Evolutionary conservation across 1,284 basidiomycete genomes (phyloP), one percentile per base, ranked within the genome.

Genomic region (Leccinum huronense): DNA sequence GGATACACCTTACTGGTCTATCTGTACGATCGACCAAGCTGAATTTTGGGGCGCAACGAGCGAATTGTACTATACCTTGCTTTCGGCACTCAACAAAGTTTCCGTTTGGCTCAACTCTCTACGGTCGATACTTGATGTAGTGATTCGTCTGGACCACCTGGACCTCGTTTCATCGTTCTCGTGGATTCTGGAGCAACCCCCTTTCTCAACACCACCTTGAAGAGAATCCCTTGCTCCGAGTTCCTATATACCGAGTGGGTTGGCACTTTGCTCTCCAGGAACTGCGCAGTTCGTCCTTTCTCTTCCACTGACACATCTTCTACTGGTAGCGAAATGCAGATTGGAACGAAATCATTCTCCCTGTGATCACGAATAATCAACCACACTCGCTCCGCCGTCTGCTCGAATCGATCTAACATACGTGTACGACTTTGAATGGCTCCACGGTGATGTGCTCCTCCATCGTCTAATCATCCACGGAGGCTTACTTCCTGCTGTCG

Each of bases 401-500:
- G 1, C 73, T 94, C 9, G 67, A 72, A 6, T 94, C 92, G 0
- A 76, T 93, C 6, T 75, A 79, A n/a, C 72, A 74, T 9, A 71
- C 88, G 81, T 83, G 7, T 75, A 83, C 60, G 74, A 78, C 31
- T 81, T 86, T 54, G 57, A 74, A 4, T 94, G 92, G 91, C 69
- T 71, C 2, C 81, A 86, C 65, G 91, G 89, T 5, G 69, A 74
- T 48, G 69, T 86, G 3, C 69, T 84, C 64, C 70, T 90, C 5
- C 86, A 91, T 59, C 89, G 88, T 70, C 84, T 93, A 11, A 81
- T 93, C 62, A 78, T 91, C 19, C 86, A 87, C 63, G 92, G 86
- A 4, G 93, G 91, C 2, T 80, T 94, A 19, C 83, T 94, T 65
- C 83, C 89, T 3, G 90, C 92, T 7, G 86, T 94, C 9, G 88